Evolutionary conservation across 2,329 filamentous ascomycete species (phyloP).

Genomic region (Calonectria crousiana): DNA sequence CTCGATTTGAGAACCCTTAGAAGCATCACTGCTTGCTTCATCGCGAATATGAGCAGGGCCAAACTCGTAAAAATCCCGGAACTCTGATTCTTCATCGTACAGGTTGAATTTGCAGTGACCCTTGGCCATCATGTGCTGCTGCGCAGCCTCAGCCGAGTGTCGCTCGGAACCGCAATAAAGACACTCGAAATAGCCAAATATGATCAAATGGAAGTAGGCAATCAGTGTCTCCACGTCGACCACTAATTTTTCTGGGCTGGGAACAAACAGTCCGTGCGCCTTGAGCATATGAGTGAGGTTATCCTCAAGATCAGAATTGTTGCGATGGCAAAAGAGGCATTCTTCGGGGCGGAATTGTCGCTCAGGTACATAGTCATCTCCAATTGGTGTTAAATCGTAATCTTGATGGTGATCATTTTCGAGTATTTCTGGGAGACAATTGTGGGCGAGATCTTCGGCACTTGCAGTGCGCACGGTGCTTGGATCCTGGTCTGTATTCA

Average conservation of each 20-base stretch:
- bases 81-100: constrained; percentile 49
- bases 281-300: neutral
- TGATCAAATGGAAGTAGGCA: constrained; percentile 54
- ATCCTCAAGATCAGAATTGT: neutral
- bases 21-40: neutral
- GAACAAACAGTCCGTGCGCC: neutral
- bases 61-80: constrained; percentile 48
- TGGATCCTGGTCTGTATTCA: neutral
- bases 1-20: neutral
- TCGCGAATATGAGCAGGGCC: neutral
- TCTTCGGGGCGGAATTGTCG: neutral
- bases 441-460: neutral
- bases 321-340: neutral
- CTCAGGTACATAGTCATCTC: neutral
- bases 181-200: constrained; percentile 62
- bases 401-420: neutral
- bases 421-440: no score
- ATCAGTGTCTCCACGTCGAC: neutral
- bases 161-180: constrained; percentile 60
- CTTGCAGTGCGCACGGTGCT: neutral
- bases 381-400: neutral
- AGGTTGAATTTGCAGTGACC: constrained; percentile 60
- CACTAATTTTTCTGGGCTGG: neutral
- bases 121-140: constrained; percentile 63
- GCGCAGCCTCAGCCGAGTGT: constrained; percentile 55